Conservation (phyloP, 306 rosid species). For the Fragaria vesca region DNA sequence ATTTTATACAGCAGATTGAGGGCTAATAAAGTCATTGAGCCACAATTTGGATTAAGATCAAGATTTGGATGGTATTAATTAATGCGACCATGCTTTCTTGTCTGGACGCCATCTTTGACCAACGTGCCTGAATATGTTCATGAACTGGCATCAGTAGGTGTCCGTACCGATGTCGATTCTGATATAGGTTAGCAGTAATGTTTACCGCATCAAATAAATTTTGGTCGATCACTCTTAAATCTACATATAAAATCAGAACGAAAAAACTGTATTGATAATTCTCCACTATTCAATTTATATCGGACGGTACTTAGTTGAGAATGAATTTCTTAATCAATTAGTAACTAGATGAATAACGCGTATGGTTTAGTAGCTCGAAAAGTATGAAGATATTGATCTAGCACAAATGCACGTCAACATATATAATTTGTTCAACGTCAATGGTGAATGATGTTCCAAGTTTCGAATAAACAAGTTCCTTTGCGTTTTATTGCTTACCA, state of each 20-base stretch:
- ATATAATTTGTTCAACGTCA: background rate
- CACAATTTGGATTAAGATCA: background rate
- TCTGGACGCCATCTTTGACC: slow-evolving; percentile 6
- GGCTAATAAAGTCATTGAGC: background rate
- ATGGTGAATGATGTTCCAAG: background rate
- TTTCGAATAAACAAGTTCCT: background rate
- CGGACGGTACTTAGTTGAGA: too few relatives aligned
- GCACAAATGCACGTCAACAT: background rate
- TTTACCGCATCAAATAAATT: too few relatives aligned
- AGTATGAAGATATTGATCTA: background rate
- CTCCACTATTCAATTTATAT: too few relatives aligned
- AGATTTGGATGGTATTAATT: background rate
- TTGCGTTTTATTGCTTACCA: background rate
- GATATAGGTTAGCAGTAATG: background rate
- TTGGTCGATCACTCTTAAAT: too few relatives aligned
- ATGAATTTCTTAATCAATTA: too few relatives aligned
- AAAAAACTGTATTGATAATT: too few relatives aligned
- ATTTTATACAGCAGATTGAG: background rate
- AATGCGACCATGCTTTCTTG: background rate
- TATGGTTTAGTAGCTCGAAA: background rate
- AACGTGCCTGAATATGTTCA: background rate
- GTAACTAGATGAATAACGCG: too few relatives aligned
- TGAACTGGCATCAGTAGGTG: background rate
- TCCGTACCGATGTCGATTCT: background rate
- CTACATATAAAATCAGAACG: too few relatives aligned